Conservation (phyloP, 306 rosid genomes). For the Sophora flavescens region DNA sequence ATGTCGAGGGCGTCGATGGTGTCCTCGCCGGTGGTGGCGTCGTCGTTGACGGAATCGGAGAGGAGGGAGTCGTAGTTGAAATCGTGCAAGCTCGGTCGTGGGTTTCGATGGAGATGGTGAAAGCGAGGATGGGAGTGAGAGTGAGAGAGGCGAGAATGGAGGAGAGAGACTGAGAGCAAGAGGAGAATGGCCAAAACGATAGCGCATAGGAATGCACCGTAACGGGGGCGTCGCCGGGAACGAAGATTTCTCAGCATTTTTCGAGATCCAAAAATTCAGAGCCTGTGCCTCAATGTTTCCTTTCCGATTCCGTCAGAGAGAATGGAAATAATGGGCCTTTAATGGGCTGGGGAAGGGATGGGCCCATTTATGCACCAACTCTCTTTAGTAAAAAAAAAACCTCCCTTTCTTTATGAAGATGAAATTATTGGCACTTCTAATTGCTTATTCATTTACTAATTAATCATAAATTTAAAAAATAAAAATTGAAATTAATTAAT, state of each 20-base stretch:
- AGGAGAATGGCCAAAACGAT: constrained; percentile 63
- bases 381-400: no score
- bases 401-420: no score
- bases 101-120: background rate
- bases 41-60: constrained; percentile 57
- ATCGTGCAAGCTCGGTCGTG: background rate
- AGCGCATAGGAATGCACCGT: constrained; percentile 67
- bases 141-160: constrained; percentile 62
- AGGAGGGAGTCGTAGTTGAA: constrained; percentile 59
- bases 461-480: no score
- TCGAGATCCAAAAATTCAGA: background rate
- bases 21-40: constrained; percentile 58
- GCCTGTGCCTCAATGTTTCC: background rate
- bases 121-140: constrained; percentile 43
- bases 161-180: constrained; percentile 64
- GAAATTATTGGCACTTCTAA: no score
- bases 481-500: no score
- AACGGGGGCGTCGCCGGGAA: constrained; percentile 67
- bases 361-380: background rate
- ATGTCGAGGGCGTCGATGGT: constrained; percentile 79
- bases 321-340: background rate
- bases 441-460: no score
- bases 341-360: background rate
- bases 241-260: constrained; percentile 66
- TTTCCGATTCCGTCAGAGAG: background rate